phyloP scores from a whole-genome alignment of 345 rosid genomes.

The Turritis glabra region DNA sequence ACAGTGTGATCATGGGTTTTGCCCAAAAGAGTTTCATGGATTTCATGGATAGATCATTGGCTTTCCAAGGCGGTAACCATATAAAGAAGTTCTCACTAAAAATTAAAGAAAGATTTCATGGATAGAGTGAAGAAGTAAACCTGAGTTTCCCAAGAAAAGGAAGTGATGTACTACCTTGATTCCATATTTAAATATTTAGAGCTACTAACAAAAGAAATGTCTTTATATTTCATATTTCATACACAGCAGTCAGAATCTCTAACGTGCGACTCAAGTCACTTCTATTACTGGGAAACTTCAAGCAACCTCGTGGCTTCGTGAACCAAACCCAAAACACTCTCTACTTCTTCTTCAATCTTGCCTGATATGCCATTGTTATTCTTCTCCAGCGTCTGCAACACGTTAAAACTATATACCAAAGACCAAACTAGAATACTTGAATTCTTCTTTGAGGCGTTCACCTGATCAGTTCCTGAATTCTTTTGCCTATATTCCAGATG shows the following conservation, averaged over 20 bases:
- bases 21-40: neutral
- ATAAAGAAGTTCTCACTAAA: neutral
- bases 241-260: neutral
- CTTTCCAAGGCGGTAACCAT: neutral
- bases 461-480: conserved; percentile 99
- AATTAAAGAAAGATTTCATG: neutral
- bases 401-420: conserved; percentile 28
- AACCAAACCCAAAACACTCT: conserved; percentile 38
- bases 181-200: no score
- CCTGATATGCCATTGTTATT: conserved; percentile 17
- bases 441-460: conserved; percentile 99
- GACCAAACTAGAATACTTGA: conserved; percentile 9
- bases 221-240: neutral
- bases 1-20: no score
- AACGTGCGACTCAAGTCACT: neutral
- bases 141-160: no score
- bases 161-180: no score
- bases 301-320: conserved; percentile 50
- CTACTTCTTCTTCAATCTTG: conserved; percentile 53
- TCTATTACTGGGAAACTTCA: neutral
- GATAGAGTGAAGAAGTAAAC: no score
- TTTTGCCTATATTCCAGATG: conserved; percentile 66
- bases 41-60: neutral
- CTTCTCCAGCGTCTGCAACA: conserved; percentile 36
- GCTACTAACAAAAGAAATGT: neutral